These are phyloP conservation scores for Podila minutissima DNA, from an alignment of 192 early-diverging fungal genomes.

Conservation along the genomic window DNA sequence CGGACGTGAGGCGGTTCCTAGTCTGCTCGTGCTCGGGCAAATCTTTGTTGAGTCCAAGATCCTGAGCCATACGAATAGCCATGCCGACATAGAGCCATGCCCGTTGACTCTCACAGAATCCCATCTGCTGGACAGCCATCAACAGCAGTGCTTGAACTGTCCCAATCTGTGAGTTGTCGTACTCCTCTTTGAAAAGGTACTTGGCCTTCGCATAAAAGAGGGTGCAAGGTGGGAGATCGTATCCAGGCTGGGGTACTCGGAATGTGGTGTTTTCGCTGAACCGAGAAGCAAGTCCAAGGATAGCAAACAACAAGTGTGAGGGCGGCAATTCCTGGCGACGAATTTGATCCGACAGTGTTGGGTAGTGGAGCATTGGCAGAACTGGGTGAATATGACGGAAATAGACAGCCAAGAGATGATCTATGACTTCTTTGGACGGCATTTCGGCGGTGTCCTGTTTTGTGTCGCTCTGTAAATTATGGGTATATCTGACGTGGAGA, in stretches of 20 bases:
- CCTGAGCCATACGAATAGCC: constrained; percentile 73
- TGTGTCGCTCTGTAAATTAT: background rate
- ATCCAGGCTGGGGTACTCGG: constrained; percentile 55
- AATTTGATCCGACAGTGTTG: constrained; percentile 41
- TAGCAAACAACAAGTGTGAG: constrained; percentile 60
- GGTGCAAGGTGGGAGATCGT: constrained; percentile 44
- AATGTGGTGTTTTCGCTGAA: constrained; percentile 55
- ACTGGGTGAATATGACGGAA: constrained; percentile 75
- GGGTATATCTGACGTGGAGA: constrained; percentile 25
- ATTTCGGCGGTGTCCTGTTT: constrained; percentile 27
- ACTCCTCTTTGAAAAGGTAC: constrained; percentile 73
- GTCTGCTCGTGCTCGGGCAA: constrained; percentile 56
- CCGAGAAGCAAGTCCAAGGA: constrained; percentile 60
- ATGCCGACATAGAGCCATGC: constrained; percentile 83
- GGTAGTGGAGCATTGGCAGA: constrained; percentile 72
- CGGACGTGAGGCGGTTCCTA: constrained; percentile 57
- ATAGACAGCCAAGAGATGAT: constrained; percentile 68
- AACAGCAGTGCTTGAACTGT: constrained; percentile 74
- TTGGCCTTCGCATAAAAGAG: constrained; percentile 78
- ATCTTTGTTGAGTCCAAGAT: constrained; percentile 77
- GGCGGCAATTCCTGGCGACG: constrained; percentile 38
- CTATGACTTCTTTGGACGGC: constrained; percentile 66
- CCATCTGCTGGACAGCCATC: constrained; percentile 76
- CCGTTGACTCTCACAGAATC: constrained; percentile 70
- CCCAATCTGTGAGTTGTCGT: constrained; percentile 66